Evolutionary conservation across 2,329 filamentous ascomycete genomes (phyloP).

Genomic region (Aureobasidium subglaciale): DNA sequence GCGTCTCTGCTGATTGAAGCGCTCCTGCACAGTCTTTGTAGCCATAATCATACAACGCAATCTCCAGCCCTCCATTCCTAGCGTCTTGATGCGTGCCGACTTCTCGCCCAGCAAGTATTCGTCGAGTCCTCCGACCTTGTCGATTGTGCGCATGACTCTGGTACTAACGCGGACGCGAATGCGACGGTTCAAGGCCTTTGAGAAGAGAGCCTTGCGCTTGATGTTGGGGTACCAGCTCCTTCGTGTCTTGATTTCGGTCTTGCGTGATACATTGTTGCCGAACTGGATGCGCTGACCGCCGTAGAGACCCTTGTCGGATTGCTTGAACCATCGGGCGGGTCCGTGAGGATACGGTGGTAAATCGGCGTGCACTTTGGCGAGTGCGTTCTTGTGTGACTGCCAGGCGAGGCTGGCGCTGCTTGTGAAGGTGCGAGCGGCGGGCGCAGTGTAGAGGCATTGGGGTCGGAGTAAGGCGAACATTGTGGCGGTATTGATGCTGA

Average conservation of each 20-base stretch:
- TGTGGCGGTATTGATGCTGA: background rate
- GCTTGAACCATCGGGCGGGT: slow-evolving; percentile 64
- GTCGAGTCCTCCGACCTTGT: slow-evolving; percentile 82
- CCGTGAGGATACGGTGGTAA: slow-evolving; percentile 62
- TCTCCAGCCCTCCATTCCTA: slow-evolving; percentile 86
- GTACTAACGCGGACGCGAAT: slow-evolving; percentile 64
- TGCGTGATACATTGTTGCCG: slow-evolving; percentile 67
- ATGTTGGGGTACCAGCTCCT: slow-evolving; percentile 72
- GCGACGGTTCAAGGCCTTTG: slow-evolving; percentile 52
- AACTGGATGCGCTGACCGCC: slow-evolving; percentile 64
- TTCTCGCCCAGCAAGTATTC: slow-evolving; percentile 82
- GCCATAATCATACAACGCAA: slow-evolving; percentile 87
- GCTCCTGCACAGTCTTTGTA: slow-evolving; percentile 57
- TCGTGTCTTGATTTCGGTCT: slow-evolving; percentile 62
- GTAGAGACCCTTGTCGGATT: slow-evolving; percentile 54
- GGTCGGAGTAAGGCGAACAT: slow-evolving; percentile 12
- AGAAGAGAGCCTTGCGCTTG: slow-evolving; percentile 59
- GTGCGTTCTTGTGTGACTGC: slow-evolving; percentile 19
- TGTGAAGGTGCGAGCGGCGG: slow-evolving; percentile 25
- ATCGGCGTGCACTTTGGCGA: slow-evolving; percentile 17
- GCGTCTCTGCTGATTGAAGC: slow-evolving; percentile 59
- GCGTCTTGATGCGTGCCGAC: slow-evolving; percentile 68
- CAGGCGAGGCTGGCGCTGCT: slow-evolving; percentile 20
- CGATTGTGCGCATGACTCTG: slow-evolving; percentile 58
- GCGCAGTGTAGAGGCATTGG: background rate